phyloP scores from a whole-genome alignment of 1,284 basidiomycete species.

The Rhodotorula sp. region DNA sequence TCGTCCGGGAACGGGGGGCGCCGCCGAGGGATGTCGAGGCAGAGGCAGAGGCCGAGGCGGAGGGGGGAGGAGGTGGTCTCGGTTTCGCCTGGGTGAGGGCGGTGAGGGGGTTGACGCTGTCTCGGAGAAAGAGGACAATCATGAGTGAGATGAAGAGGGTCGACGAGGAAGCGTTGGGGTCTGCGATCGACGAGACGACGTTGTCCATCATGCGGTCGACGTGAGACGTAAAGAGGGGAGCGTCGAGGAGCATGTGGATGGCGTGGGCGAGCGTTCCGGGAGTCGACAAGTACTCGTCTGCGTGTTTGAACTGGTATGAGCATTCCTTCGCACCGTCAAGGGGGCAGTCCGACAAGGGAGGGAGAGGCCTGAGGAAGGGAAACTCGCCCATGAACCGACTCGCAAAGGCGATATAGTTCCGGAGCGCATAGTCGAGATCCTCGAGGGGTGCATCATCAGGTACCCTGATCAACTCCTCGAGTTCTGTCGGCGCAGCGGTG shows the following conservation, averaged over 20 bases:
- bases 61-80: too few species aligned
- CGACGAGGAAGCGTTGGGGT: slow-evolving; percentile 56
- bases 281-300: slow-evolving; percentile 64
- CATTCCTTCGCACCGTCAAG: neutral
- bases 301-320: neutral
- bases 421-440: slow-evolving; percentile 71
- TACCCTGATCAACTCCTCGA: slow-evolving; percentile 74
- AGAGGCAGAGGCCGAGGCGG: neutral
- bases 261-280: slow-evolving; percentile 78
- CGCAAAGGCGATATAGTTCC: slow-evolving; percentile 72
- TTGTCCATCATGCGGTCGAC: slow-evolving; percentile 83
- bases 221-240: slow-evolving; percentile 80
- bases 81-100: slow-evolving; percentile 43
- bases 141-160: slow-evolving; percentile 34
- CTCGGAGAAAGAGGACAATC: slow-evolving; percentile 41
- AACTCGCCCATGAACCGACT: slow-evolving; percentile 59
- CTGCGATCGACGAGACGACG: slow-evolving; percentile 63
- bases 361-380: neutral
- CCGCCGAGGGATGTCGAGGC: neutral
- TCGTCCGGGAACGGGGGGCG: neutral
- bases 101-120: slow-evolving; percentile 60
- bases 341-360: too few species aligned
- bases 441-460: slow-evolving; percentile 66
- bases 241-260: slow-evolving; percentile 67
- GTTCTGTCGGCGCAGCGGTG: slow-evolving; percentile 57